Base-by-base conservation (phyloP, 768 basidiomycete genomes). In the Dioszegia hungarica region DNA sequence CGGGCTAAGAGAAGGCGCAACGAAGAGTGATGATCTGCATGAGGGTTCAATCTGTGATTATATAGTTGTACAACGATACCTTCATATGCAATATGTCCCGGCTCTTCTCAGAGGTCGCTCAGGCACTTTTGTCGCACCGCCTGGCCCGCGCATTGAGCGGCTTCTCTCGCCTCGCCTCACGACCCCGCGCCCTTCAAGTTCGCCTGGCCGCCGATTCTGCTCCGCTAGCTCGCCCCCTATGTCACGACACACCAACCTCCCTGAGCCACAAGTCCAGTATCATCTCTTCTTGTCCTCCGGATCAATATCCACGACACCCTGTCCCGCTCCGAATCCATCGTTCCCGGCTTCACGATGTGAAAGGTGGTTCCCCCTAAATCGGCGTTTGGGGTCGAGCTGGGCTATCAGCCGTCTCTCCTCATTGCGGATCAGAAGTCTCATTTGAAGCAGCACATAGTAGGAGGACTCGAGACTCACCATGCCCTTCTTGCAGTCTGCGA, bases 341-440 rank as follows among this genome's bases (percentile, higher is more conserved):
- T 54, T 20, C n/a, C 41, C 52, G 11, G 60, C 63, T 43, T 56
- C 27, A 20, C 29, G 31, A 29, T 63, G 59, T 5, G 64, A 63
- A 9, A 73, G 51, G 44, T 74, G 70, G 56, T 75, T 75, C 8
- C 75, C 75, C 47, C 75, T 40, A 55, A 76, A 76, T 31, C 75
- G 59, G 29, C 72, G 49, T n/a, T 73, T 51, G 67, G 74, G 74
- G 44, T 76, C 75, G 51, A 76, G 71, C 75, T 73, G 45, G n/a
- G 5, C n/a, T 1, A 34, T 44, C 53, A 45, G 27, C 20, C 2
- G 12, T 15, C 20, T 12, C 3, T 31, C 39, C 25, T 20, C 50
- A n/a, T n/a, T n/a, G 31, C 31, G 31, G 31, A 14, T 33, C 31
- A 33, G 27, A 20, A 40, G 19, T 28, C 40, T 6, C 22, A 3